Evolutionary conservation across 306 rosid species (phyloP), one percentile per base, ranked within the genome.

Genomic region (Vicia sativa): DNA sequence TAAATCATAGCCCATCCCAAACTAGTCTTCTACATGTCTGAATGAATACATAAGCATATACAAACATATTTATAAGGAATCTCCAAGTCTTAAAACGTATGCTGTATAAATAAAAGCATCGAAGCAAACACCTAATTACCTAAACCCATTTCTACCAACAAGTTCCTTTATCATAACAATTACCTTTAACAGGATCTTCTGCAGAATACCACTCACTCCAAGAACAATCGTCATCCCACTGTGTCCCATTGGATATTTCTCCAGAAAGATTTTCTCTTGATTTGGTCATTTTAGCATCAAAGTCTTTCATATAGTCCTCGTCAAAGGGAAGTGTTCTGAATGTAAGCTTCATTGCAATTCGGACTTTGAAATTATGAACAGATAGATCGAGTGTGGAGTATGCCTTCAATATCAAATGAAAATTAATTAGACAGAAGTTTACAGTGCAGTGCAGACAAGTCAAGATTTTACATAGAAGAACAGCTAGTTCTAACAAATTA

Each of bases 191-290:
- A 23, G 96, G 99, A 79, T 93, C 99, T 81, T 93, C 99, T 6
- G 97, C 87, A 78, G 91, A 88, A 85, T 90, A 93, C 97, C 98
- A 93, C 82, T 85, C 90, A 67, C 93, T 93, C 98, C 98, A 93
- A 65, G 90, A 83, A 83, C 98, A 90, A 72, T 88, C 89, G 70
- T 88, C 96, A 81, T 93, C 99, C 97, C 99, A 93, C 45, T 90
- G 98, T 42, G 72, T 82, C 84, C 62, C 87, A 62, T 64, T 80
- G 61, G 83, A 83, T 57, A 57, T 60, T 44, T 84, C 89, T 66
- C 65, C 77, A 54, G 70, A 65, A 78, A 74, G 74, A 71, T 81
- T 81, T 43, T 65, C 79, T 35, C 56, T 88, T 75, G 83, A 73
- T 43, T 83, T 78, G 77, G 69, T 35, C 70, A 65, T 46, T 74